Evolutionary conservation across 2,329 filamentous ascomycete genomes (phyloP).

Genomic region (Dendrostoma leiphaemia): DNA sequence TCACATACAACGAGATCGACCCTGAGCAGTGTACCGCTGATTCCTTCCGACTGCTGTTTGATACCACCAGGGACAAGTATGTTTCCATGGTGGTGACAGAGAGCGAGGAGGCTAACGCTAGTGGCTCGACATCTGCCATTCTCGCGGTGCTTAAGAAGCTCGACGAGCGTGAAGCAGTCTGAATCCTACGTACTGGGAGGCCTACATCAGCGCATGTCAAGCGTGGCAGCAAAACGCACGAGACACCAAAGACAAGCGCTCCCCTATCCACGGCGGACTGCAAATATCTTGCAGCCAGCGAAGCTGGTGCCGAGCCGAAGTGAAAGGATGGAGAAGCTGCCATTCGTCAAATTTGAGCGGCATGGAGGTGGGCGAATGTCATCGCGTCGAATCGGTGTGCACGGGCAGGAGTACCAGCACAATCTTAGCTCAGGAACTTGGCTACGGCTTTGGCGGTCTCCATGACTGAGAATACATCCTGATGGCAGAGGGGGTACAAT

Average conservation of each 20-base stretch:
- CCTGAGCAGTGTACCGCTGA: slow-evolving; percentile 62
- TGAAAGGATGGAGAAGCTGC: too few relatives aligned
- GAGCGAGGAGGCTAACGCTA: slow-evolving; percentile 88
- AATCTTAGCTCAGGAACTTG: neutral
- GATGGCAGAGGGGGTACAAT: neutral
- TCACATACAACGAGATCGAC: slow-evolving; percentile 91
- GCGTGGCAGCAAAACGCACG: neutral
- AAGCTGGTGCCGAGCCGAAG: neutral
- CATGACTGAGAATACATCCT: neutral
- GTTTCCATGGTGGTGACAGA: slow-evolving; percentile 90
- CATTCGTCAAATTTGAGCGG: too few relatives aligned
- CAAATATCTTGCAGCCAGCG: neutral
- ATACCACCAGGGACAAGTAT: slow-evolving; percentile 84
- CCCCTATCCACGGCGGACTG: neutral
- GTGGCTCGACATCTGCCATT: slow-evolving; percentile 81
- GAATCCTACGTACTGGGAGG: neutral
- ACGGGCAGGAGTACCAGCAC: neutral
- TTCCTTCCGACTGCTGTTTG: slow-evolving; percentile 72
- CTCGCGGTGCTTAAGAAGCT: slow-evolving; percentile 59
- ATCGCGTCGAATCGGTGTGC: neutral
- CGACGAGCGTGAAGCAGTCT: slow-evolving; percentile 45
- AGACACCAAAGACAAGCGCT: neutral
- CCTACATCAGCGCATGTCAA: neutral
- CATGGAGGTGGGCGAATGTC: too few relatives aligned
- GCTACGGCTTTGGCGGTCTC: neutral